Conservation (phyloP, 805 yeast species). For the Millerozyma acaciae region DNA sequence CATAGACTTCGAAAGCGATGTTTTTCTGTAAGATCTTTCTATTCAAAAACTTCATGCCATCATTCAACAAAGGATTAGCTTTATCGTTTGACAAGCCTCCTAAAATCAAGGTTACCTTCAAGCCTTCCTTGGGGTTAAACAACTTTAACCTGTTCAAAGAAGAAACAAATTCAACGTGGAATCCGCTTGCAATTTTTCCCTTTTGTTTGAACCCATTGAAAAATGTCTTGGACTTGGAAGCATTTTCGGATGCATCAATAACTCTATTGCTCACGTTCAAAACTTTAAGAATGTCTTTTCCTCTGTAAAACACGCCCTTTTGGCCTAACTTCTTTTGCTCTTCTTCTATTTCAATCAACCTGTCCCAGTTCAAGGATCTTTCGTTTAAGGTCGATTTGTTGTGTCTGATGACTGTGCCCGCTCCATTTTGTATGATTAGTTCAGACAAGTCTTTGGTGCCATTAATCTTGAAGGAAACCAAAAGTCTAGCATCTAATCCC, state of each 20-base stretch:
- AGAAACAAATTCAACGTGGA: constrained; percentile 64
- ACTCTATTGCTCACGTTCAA: constrained; percentile 56
- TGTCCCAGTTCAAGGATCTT: constrained; percentile 75
- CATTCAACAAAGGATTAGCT: constrained; percentile 36
- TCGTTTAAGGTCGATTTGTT: constrained; percentile 65
- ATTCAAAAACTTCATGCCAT: constrained; percentile 52
- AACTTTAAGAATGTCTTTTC: constrained; percentile 36
- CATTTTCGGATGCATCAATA: constrained; percentile 77
- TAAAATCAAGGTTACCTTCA: constrained; percentile 63
- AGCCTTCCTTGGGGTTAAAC: constrained; percentile 66
- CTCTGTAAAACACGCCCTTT: constrained; percentile 58
- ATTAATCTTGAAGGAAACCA: constrained; percentile 53
- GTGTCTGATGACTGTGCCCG: constrained; percentile 75
- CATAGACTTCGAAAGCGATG: constrained; percentile 64
- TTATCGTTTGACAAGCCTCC: constrained; percentile 61
- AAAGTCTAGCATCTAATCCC: constrained; percentile 59
- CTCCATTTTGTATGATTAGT: constrained; percentile 58
- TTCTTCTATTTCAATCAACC: constrained; percentile 64
- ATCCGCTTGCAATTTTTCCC: constrained; percentile 54
- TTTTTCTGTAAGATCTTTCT: constrained; percentile 65
- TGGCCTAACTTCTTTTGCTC: constrained; percentile 50
- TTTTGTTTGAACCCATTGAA: constrained; percentile 66
- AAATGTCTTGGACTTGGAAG: constrained; percentile 68
- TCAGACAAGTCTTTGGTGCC: constrained; percentile 61
- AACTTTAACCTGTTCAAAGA: constrained; percentile 67